phyloP scores from a whole-genome alignment of 371 early-diverging fungal species.

The Syncephalis fuscata region DNA sequence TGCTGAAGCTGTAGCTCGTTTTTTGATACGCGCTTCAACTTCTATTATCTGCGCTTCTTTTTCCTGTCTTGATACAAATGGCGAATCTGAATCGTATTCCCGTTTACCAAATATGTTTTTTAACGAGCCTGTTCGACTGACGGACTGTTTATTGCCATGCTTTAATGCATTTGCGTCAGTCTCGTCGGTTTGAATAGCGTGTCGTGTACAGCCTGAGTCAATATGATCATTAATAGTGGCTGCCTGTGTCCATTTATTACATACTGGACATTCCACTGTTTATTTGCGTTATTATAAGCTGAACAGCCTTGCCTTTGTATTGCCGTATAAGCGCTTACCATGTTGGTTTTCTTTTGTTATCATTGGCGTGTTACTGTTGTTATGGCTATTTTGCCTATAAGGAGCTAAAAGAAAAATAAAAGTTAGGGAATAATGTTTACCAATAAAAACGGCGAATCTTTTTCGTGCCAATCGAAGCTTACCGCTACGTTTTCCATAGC shows the following conservation, averaged over 20 bases:
- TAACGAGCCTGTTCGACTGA: background rate
- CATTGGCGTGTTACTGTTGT: no score
- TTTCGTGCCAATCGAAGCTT: no score
- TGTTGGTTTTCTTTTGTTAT: no score
- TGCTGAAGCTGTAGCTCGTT: background rate
- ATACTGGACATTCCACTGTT: slow-evolving; percentile 9
- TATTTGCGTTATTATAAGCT: no score
- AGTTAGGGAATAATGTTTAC: no score
- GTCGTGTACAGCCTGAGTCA: slow-evolving; percentile 5
- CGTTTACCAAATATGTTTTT: background rate
- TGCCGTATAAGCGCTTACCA: no score
- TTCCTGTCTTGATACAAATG: background rate
- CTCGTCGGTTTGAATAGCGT: background rate
- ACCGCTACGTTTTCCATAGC: no score
- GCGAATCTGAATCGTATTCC: background rate
- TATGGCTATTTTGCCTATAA: no score
- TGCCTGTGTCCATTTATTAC: background rate
- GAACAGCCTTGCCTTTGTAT: no score
- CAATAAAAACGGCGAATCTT: no score
- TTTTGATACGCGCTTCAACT: background rate
- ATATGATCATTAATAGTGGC: slow-evolving; percentile 10
- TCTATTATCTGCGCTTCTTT: background rate
- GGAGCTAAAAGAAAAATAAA: no score
- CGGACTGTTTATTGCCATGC: background rate
- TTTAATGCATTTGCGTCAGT: background rate